Evolutionary conservation across 1,284 basidiomycete genomes (phyloP).

Genomic region (Fomitiporia mediterranea): DNA sequence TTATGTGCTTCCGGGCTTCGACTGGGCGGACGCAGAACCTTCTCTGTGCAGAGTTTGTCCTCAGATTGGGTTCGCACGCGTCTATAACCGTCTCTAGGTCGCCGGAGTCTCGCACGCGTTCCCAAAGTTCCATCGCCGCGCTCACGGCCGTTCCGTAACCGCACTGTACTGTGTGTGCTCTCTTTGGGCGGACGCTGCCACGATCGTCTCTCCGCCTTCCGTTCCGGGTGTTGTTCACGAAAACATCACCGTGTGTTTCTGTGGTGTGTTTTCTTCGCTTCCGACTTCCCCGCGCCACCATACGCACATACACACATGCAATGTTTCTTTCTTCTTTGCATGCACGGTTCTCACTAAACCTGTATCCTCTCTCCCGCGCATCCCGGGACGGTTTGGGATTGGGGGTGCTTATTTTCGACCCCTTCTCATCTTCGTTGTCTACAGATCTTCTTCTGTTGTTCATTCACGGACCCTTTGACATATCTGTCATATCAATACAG

Average conservation of each 20-base stretch:
- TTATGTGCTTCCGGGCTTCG: neutral
- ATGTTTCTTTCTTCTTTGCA: too few species aligned
- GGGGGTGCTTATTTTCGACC: too few species aligned
- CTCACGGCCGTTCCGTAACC: neutral
- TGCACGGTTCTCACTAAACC: too few species aligned
- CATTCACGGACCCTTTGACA: too few species aligned
- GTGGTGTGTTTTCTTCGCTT: too few species aligned
- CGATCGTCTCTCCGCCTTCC: neutral
- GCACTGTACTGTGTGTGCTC: too few species aligned
- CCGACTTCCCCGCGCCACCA: neutral
- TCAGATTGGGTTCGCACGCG: neutral
- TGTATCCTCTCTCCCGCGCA: neutral
- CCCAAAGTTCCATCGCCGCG: neutral
- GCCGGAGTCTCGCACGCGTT: neutral
- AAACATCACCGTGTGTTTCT: too few species aligned
- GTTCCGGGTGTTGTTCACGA: neutral
- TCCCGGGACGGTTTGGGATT: too few species aligned
- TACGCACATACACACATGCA: neutral
- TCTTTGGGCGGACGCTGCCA: too few species aligned
- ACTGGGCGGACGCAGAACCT: slow-evolving; percentile 1
- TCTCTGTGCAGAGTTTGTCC: neutral
- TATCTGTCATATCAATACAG: too few species aligned
- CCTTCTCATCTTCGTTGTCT: too few species aligned
- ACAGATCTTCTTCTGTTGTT: too few species aligned
- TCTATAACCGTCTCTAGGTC: neutral